Conservation (phyloP, 352 stramenopile species). For the Halophytophthora polymorphica region DNA sequence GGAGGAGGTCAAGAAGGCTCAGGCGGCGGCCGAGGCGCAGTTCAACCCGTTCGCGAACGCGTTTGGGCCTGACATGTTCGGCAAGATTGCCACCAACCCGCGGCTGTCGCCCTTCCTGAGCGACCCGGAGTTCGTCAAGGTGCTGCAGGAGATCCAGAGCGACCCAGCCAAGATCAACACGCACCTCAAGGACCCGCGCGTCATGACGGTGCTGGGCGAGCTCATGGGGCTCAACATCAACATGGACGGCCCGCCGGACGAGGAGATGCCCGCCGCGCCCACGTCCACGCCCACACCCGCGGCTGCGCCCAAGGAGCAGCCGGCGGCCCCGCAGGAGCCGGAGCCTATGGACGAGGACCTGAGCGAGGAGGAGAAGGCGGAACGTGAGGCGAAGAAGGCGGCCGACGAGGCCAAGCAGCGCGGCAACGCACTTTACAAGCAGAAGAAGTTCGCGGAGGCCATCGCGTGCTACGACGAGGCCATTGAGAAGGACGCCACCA, state of each 20-base stretch:
- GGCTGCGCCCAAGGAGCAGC: slow-evolving; percentile 22
- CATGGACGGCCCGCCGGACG: slow-evolving; percentile 47
- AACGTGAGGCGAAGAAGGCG: slow-evolving; percentile 53
- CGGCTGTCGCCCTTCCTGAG: slow-evolving; percentile 85
- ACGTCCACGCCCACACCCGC: slow-evolving; percentile 6
- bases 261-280: slow-evolving; percentile 43
- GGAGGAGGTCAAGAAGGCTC: slow-evolving; percentile 92
- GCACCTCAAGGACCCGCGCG: slow-evolving; percentile 76
- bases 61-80: slow-evolving; percentile 96
- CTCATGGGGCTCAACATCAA: slow-evolving; percentile 82
- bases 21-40: slow-evolving; percentile 26
- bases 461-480: slow-evolving; percentile 96
- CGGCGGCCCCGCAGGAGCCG: slow-evolving; percentile 35
- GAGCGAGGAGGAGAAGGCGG: slow-evolving; percentile 80
- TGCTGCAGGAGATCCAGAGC: slow-evolving; percentile 72
- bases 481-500: slow-evolving; percentile 92
- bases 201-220: slow-evolving; percentile 86
- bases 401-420: slow-evolving; percentile 92
- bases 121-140: slow-evolving; percentile 90
- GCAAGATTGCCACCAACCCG: slow-evolving; percentile 89
- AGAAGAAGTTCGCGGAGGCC: slow-evolving; percentile 93
- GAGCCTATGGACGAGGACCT: slow-evolving; percentile 85
- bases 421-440: slow-evolving; percentile 97
- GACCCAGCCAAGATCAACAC: slow-evolving; percentile 76
- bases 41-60: slow-evolving; percentile 88